A percentile compares a stretch with the other conserved stretches of the same genome.
phyloP scores from a whole-genome alignment of 495 filamentous ascomycete genomes.

The Bryoglossum gracile region DNA sequence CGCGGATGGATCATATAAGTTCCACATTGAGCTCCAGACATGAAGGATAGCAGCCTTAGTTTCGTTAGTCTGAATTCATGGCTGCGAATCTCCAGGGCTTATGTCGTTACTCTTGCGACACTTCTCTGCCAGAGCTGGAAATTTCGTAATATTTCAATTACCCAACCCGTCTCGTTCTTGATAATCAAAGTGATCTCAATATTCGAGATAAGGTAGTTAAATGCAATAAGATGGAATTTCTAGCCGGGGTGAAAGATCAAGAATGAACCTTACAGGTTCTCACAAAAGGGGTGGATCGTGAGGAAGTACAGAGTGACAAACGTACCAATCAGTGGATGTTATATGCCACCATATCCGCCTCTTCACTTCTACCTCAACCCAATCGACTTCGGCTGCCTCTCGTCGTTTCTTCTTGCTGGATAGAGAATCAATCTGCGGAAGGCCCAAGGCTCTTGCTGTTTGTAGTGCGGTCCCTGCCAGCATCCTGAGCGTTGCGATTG shows the following conservation, averaged over 20 bases:
- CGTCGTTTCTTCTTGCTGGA: slow-evolving; percentile 8
- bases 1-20: slow-evolving; percentile 12
- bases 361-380: slow-evolving; percentile 9
- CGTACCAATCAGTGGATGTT: slow-evolving; percentile 16
- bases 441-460: slow-evolving; percentile 1
- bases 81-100: no score
- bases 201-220: no score
- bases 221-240: no score
- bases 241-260: no score
- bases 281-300: no score
- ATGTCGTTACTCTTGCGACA: no score
- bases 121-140: no score
- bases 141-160: no score
- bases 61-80: no score
- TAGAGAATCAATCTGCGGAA: slow-evolving; percentile 15
- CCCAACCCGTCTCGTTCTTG: no score
- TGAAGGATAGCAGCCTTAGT: slow-evolving; percentile 13
- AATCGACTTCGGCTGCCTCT: slow-evolving; percentile 11
- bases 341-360: slow-evolving; percentile 18
- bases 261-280: no score
- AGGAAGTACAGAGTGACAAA: not conserved
- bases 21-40: slow-evolving; percentile 17
- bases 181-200: no score
- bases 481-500: slow-evolving; percentile 10
- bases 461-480: not conserved